Evolutionary conservation across 208 protist species (phyloP).

Genomic region (Ichthyophonus hoferi): DNA sequence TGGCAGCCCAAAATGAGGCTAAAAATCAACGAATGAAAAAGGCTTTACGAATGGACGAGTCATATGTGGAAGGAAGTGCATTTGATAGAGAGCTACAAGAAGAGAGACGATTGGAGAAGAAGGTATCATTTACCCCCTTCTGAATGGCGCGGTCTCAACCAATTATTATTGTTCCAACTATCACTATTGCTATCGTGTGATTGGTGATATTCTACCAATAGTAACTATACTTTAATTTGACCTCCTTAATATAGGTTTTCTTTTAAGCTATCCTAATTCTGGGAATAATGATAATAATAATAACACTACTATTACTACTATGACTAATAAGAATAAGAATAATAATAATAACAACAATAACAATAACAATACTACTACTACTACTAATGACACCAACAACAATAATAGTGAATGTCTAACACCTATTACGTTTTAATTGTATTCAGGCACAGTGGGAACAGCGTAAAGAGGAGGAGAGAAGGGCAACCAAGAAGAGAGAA

Average conservation of each 20-base stretch:
- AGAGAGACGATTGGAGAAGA: not conserved
- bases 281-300: too few relatives aligned
- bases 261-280: not conserved
- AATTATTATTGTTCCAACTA: too few relatives aligned
- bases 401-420: not conserved
- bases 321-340: not conserved
- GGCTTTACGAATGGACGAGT: conserved; percentile 35
- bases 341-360: not conserved
- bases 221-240: too few relatives aligned
- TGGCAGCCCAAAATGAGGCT: conserved; percentile 25
- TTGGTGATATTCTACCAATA: too few relatives aligned
- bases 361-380: not conserved
- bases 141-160: too few relatives aligned
- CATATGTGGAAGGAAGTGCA: not conserved
- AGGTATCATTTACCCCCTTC: too few relatives aligned
- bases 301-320: not conserved
- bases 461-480: not conserved
- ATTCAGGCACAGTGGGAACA: not conserved
- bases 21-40: conserved; percentile 34
- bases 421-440: not conserved
- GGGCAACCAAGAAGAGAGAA: not conserved
- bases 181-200: too few relatives aligned
- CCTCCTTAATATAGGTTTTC: not conserved
- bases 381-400: not conserved
- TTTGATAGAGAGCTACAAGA: conserved; percentile 40